Evolutionary conservation across 148 eudicot genomes (phyloP).

Genomic region (Chenopodium berlandieri): DNA sequence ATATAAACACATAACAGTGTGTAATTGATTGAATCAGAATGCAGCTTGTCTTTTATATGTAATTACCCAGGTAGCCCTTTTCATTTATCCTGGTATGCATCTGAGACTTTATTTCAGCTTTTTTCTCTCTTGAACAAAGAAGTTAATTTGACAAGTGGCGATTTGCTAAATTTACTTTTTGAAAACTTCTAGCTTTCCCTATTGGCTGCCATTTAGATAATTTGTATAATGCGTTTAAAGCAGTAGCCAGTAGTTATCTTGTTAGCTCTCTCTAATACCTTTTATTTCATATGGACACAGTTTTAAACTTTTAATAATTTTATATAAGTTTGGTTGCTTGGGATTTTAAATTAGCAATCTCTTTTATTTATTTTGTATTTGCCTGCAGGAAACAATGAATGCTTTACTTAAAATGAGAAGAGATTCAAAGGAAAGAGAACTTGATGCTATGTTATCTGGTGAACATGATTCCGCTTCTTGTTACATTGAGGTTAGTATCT

Average conservation of each 20-base stretch:
- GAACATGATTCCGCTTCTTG: conserved; percentile 93
- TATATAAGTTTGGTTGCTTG: not conserved
- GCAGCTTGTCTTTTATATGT: not conserved
- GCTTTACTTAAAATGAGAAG: conserved; percentile 76
- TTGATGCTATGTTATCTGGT: conserved; percentile 82
- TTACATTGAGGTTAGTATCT: conserved; percentile 71
- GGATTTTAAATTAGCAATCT: not conserved
- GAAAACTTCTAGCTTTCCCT: not conserved
- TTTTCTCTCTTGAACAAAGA: not conserved
- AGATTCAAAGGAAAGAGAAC: conserved; percentile 80
- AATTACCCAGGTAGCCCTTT: not conserved
- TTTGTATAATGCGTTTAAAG: not conserved
- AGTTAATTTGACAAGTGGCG: not conserved
- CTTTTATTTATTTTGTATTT: not conserved
- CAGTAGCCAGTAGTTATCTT: not conserved
- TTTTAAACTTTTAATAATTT: too few species aligned
- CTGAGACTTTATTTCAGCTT: not conserved
- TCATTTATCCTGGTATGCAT: not conserved
- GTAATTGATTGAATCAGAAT: not conserved
- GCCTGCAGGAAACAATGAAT: conserved; percentile 67
- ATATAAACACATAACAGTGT: not conserved
- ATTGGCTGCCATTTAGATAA: not conserved
- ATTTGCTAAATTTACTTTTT: not conserved
- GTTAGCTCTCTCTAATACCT: not conserved
- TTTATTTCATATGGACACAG: not conserved